Evolutionary conservation across 164 flowering plant species (phyloP), one percentile per base, ranked within the genome.

Genomic region (Litsea cubeba): DNA sequence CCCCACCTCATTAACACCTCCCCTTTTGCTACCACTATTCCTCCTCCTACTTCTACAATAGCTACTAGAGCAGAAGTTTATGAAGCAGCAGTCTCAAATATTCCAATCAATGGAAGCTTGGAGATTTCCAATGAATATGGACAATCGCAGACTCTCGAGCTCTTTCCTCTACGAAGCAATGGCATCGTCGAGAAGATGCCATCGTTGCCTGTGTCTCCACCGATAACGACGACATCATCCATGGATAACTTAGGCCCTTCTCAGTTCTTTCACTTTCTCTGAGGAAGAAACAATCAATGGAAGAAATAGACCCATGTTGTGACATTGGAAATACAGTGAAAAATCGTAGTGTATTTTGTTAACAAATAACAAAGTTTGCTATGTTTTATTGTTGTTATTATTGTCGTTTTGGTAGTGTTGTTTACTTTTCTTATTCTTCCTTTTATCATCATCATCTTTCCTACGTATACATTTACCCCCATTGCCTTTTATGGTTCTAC

Each of bases 261-360:
- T 73, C 88, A 89, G 82, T 91, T 85, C 71, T 81, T 87, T 74
- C 91, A 91, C 81, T 91, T 91, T 71, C 94, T 90, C 63, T 84
- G 78, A 81, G 77, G 58, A 40, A 5, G 18, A 3, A 12, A 14
- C 20, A 62, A 40, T n/a, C 65, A n/a, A 24, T 15, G 18, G 28
- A 62, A n/a, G 12, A 10, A 72, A 46, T 30, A 12, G 50, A 18
- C 67, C 78, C 63, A 67, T 69, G 69, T 26, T 15, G 24, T 15
- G 46, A 17, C 40, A 62, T 23, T 18, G 18, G 46, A 28, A 12
- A 24, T n/a, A 18, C 62, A 65, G 49, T 40, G 11, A 17, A 22
- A n/a, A 7, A n/a, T 71, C 50, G 60, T 5, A 32, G 23, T 54
- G 18, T 40, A 11, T 40, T 40, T 40, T 40, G 46, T 40, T 40